Evolutionary conservation across 2,329 filamentous ascomycete species (phyloP).

Genomic region (Epichloe scottii): DNA sequence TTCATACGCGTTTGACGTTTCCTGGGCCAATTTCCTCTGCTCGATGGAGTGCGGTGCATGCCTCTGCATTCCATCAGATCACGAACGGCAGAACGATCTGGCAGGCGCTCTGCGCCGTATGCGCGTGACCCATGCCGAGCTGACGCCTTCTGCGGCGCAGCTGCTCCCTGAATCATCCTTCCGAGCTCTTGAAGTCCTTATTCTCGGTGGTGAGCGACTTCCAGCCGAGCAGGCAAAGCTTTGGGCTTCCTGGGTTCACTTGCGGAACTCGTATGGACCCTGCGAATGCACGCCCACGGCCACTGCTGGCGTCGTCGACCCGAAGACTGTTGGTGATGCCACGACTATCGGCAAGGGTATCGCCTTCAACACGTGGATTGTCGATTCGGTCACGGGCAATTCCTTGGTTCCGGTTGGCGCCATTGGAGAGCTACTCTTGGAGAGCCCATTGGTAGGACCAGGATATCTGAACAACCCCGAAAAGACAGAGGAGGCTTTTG

Average conservation of each 20-base stretch:
- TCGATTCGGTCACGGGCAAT: slow-evolving; percentile 1
- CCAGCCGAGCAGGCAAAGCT: neutral
- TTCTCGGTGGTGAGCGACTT: neutral
- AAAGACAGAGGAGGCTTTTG: slow-evolving; percentile 31
- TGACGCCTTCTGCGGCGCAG: slow-evolving; percentile 24
- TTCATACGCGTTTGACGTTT: slow-evolving; percentile 7
- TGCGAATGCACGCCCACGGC: slow-evolving; percentile 1
- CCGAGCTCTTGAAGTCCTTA: neutral
- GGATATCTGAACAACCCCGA: slow-evolving; percentile 35
- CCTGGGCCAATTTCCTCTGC: slow-evolving; percentile 3
- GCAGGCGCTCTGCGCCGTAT: slow-evolving; percentile 26
- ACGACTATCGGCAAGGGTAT: neutral
- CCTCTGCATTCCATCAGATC: slow-evolving; percentile 10
- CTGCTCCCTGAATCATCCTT: neutral
- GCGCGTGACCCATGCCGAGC: slow-evolving; percentile 29
- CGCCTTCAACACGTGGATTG: neutral
- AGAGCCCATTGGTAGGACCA: slow-evolving; percentile 31
- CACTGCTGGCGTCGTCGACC: neutral
- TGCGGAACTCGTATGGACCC: slow-evolving; percentile 1
- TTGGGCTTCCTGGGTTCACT: neutral
- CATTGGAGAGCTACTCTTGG: slow-evolving; percentile 25
- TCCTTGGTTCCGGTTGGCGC: slow-evolving; percentile 18
- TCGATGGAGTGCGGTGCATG: slow-evolving; percentile 5
- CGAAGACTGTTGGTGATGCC: neutral
- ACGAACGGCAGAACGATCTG: slow-evolving; percentile 34